phyloP scores from a whole-genome alignment of 2,329 filamentous ascomycete genomes.

The Trichophyton equinum region DNA sequence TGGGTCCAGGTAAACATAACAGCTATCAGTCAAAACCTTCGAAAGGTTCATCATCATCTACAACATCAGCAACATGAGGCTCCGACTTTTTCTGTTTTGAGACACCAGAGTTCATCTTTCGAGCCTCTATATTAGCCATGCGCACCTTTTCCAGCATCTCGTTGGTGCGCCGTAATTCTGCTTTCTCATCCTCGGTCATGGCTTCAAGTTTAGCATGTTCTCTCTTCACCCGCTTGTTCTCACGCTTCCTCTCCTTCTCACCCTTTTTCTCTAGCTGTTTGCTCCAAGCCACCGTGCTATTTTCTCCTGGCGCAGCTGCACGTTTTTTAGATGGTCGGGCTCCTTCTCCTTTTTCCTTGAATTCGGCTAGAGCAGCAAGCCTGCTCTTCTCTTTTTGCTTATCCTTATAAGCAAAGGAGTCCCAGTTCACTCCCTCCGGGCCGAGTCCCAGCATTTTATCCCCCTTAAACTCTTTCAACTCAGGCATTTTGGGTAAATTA shows the following conservation, averaged over 20 bases:
- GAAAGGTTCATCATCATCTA: conserved; percentile 40
- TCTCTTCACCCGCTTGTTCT: conserved; percentile 51
- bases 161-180: conserved; percentile 50
- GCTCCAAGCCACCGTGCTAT: conserved; percentile 52
- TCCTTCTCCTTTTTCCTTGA: conserved; percentile 30
- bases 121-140: conserved; percentile 35
- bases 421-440: conserved; percentile 46
- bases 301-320: conserved; percentile 40
- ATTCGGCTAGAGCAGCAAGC: conserved; percentile 42
- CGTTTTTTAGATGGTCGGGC: conserved; percentile 39
- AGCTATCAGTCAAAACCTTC: conserved; percentile 40
- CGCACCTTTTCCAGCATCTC: conserved; percentile 53
- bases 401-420: conserved; percentile 58
- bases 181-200: conserved; percentile 60
- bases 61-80: conserved; percentile 11
- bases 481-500: conserved; percentile 85
- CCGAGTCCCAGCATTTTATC: conserved; percentile 50
- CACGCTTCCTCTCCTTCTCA: conserved; percentile 47
- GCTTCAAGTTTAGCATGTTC: conserved; percentile 50
- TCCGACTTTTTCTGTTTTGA: conserved; percentile 12
- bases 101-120: not conserved
- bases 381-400: conserved; percentile 56
- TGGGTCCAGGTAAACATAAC: not conserved
- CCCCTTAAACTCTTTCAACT: conserved; percentile 61
- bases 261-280: conserved; percentile 55